Conservation (phyloP, 1,284 basidiomycete species). For the Heterobasidion parviporum region DNA sequence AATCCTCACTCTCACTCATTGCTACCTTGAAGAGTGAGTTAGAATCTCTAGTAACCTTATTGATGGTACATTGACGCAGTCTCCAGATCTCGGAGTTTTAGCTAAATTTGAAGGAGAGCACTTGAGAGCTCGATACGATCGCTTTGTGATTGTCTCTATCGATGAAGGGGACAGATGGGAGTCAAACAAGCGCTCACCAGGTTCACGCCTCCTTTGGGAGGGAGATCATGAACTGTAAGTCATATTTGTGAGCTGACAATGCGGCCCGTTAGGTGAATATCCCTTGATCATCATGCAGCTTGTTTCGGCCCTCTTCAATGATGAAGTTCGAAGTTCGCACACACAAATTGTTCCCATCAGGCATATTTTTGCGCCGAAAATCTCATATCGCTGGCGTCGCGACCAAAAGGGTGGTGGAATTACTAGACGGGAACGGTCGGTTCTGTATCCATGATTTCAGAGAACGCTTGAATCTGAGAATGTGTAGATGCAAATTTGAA, state of each 20-base stretch:
- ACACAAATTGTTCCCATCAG: background rate
- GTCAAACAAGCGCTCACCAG: background rate
- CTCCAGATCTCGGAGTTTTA: background rate
- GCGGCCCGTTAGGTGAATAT: background rate
- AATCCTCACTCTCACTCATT: too few relatives aligned
- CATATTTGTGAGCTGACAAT: background rate
- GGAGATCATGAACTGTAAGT: background rate
- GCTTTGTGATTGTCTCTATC: background rate
- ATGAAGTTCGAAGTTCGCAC: background rate
- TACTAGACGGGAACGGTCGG: background rate
- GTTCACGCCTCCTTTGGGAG: background rate
- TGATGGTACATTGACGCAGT: too few relatives aligned
- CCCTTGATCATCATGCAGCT: background rate
- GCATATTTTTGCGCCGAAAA: background rate
- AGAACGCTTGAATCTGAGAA: background rate
- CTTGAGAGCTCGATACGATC: background rate
- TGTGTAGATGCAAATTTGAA: background rate
- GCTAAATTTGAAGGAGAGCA: background rate
- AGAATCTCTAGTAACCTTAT: too few relatives aligned
- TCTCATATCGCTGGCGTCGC: background rate
- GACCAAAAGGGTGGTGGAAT: background rate
- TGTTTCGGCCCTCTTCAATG: background rate
- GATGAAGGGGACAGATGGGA: background rate
- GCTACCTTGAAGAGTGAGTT: too few relatives aligned
- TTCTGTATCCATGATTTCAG: background rate